These are phyloP conservation scores for Dipteronia sinensis DNA, from an alignment of 345 rosid species.

Conservation along the genomic window DNA sequence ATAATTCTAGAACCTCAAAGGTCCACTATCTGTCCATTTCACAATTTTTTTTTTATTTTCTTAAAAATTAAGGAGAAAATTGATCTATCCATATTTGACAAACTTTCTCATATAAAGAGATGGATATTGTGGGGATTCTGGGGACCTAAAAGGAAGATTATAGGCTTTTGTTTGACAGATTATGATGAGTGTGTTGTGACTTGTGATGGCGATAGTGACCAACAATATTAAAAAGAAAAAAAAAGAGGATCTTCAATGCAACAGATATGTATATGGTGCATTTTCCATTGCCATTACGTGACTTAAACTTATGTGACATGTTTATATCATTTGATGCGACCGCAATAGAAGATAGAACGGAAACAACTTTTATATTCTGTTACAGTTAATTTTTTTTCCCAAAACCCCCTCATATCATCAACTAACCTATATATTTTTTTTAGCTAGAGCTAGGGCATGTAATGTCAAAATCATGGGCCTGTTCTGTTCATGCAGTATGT, in stretches of 20 bases:
- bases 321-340: no score
- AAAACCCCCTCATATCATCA: background rate
- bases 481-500: no score
- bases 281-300: no score
- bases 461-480: background rate
- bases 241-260: no score
- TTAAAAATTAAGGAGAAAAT: background rate
- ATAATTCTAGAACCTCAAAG: slow-evolving; percentile 6
- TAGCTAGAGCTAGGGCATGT: background rate
- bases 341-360: no score
- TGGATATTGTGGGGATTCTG: slow-evolving; percentile 6
- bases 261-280: no score
- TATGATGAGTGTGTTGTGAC: background rate
- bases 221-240: background rate
- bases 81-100: background rate
- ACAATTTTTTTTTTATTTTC: background rate
- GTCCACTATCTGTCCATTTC: background rate
- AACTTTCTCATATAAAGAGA: background rate
- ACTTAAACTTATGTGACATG: no score
- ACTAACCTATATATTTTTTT: background rate
- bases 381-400: no score
- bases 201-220: background rate
- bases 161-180: background rate
- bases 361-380: no score
- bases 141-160: background rate